phyloP scores from a whole-genome alignment of 352 stramenopile genomes.

The Globisporangium uncinulatum region DNA sequence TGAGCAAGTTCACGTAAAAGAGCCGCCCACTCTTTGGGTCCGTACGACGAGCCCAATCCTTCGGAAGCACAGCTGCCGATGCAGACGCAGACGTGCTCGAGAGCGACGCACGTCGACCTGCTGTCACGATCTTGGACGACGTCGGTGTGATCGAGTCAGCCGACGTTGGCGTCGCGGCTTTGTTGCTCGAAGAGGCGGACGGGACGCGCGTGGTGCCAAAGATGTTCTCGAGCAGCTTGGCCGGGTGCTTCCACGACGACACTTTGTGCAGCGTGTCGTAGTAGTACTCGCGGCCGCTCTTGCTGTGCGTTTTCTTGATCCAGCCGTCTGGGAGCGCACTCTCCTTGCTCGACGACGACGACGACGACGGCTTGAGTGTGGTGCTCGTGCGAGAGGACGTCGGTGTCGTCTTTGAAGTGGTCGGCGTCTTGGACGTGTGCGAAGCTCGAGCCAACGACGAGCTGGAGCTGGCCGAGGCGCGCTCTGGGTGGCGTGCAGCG shows the following conservation, averaged over 20 bases:
- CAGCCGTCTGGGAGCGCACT: conserved; percentile 47
- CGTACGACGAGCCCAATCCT: conserved; percentile 73
- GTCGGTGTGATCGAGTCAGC: conserved; percentile 37
- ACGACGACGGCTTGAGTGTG: conserved; percentile 1
- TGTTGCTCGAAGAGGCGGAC: conserved; percentile 7
- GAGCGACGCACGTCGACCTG: conserved; percentile 14
- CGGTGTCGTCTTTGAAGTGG: conserved; percentile 10
- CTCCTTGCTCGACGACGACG: conserved; percentile 33
- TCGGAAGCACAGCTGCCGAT: conserved; percentile 38
- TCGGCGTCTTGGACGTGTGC: conserved; percentile 4
- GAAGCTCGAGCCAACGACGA: not conserved
- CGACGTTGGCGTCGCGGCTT: conserved; percentile 19
- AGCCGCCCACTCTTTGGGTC: conserved; percentile 73
- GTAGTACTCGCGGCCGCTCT: conserved; percentile 68
- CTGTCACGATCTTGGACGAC: conserved; percentile 18
- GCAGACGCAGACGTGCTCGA: conserved; percentile 14
- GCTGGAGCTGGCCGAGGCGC: conserved; percentile 9
- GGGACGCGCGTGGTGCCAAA: conserved; percentile 11
- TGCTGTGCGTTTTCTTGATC: conserved; percentile 68
- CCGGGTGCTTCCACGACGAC: conserved; percentile 64
- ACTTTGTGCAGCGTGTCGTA: conserved; percentile 71
- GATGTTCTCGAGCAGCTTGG: conserved; percentile 57
- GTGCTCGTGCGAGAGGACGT: conserved; percentile 3
- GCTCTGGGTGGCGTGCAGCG: conserved; percentile 23
- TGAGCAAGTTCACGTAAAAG: conserved; percentile 82